Conservation (phyloP, 495 filamentous ascomycete species). For the Cetradonia linearis region DNA sequence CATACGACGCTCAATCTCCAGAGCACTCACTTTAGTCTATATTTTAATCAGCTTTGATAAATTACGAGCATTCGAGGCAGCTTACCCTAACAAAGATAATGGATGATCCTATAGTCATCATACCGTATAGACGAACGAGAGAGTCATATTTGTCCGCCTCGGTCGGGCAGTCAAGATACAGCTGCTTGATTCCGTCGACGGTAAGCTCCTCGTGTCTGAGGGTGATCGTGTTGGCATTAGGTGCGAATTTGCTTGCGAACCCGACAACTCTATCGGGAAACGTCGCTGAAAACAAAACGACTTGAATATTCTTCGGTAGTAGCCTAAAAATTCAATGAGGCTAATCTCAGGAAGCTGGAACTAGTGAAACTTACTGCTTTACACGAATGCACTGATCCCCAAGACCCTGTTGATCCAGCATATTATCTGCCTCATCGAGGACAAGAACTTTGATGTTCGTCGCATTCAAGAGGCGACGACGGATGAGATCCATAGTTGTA, state of each 20-base stretch:
- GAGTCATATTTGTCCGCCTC: constrained; percentile 78
- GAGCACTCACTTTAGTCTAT: constrained; percentile 73
- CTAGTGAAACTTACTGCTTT: constrained; percentile 52
- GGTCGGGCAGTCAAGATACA: constrained; percentile 81
- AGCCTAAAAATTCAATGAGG: constrained; percentile 36
- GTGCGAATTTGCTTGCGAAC: constrained; percentile 72
- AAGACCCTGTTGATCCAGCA: constrained; percentile 87
- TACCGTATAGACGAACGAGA: constrained; percentile 82
- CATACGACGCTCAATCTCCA: constrained; percentile 77
- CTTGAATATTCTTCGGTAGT: constrained; percentile 62
- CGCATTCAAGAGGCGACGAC: constrained; percentile 54
- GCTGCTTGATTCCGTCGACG: constrained; percentile 90
- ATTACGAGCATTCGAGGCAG: constrained; percentile 14
- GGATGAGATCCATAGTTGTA: constrained; percentile 79
- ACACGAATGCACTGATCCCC: constrained; percentile 90
- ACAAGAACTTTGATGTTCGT: constrained; percentile 65
- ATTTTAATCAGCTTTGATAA: constrained; percentile 10
- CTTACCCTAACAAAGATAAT: constrained; percentile 92
- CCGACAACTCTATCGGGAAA: constrained; percentile 75
- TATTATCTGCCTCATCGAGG: constrained; percentile 91
- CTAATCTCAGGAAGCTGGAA: constrained; percentile 4
- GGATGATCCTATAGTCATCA: constrained; percentile 90
- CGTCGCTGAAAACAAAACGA: constrained; percentile 92
- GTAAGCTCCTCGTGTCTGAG: constrained; percentile 85
- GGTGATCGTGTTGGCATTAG: constrained; percentile 76